Conservation (phyloP, 1,139 yeast species). For the Yamadazyma spencermartinsiae region DNA sequence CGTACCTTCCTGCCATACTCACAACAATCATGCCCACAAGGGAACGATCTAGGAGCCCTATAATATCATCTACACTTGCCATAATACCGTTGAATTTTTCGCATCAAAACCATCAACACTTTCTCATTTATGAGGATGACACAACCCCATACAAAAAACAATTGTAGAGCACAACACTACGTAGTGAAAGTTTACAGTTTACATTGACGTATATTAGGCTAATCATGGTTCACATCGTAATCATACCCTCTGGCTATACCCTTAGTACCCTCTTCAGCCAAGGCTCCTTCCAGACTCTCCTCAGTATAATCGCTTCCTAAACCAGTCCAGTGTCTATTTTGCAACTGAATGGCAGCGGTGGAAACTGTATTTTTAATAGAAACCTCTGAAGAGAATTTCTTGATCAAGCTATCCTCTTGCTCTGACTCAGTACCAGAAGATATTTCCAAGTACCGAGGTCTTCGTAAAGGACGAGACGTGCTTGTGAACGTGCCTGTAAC, state of each 20-base stretch:
- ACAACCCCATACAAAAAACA: too few relatives aligned
- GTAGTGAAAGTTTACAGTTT: background rate
- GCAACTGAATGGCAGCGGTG: slow-evolving; percentile 80
- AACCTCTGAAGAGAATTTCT: slow-evolving; percentile 59
- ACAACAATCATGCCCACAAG: too few relatives aligned
- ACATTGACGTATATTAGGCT: background rate
- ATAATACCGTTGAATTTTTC: background rate
- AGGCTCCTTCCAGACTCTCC: slow-evolving; percentile 57
- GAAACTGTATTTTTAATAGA: slow-evolving; percentile 79
- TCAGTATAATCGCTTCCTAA: slow-evolving; percentile 76
- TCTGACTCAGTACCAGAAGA: slow-evolving; percentile 28
- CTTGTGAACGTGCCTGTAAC: slow-evolving; percentile 78
- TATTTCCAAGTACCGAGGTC: slow-evolving; percentile 63
- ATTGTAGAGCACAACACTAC: too few relatives aligned
- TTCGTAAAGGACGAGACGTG: slow-evolving; percentile 73
- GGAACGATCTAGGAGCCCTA: too few relatives aligned
- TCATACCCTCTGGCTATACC: slow-evolving; percentile 91
- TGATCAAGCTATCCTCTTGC: slow-evolving; percentile 43
- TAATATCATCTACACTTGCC: too few relatives aligned
- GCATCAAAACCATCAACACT: background rate
- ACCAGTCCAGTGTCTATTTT: slow-evolving; percentile 82
- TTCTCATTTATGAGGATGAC: too few relatives aligned
- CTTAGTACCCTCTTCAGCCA: slow-evolving; percentile 73
- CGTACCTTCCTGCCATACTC: too few relatives aligned
- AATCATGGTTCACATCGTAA: slow-evolving; percentile 21